phyloP scores from a whole-genome alignment of 768 basidiomycete species.

The Collybia mongolica region DNA sequence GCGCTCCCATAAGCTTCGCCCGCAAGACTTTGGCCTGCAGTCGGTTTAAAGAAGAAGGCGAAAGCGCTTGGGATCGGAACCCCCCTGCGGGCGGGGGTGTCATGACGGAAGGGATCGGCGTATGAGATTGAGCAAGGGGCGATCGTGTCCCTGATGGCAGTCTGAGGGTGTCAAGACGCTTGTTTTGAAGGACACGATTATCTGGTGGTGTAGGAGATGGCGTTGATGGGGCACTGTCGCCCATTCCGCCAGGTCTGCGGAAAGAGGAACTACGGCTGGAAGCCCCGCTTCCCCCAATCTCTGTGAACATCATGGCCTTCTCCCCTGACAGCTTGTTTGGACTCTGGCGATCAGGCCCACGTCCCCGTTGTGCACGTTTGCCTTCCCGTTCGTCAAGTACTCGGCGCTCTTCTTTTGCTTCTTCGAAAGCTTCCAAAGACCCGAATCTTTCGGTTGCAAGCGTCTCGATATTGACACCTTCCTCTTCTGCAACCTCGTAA shows the following conservation, averaged over 20 bases:
- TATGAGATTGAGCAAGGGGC: constrained; percentile 60
- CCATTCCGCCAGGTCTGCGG: constrained; percentile 71
- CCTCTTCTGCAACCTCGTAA: constrained; percentile 89
- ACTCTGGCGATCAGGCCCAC: constrained; percentile 26
- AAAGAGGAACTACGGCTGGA: constrained; percentile 88
- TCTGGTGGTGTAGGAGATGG: constrained; percentile 49
- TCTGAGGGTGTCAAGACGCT: constrained; percentile 60
- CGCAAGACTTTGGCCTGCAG: constrained; percentile 91
- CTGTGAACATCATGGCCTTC: constrained; percentile 68
- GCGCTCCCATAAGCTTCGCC: constrained; percentile 83
- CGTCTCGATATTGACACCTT: constrained; percentile 67
- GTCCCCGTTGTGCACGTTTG: constrained; percentile 38
- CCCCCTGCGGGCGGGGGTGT: constrained; percentile 50
- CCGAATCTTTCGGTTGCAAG: constrained; percentile 90
- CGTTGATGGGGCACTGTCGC: constrained; percentile 55
- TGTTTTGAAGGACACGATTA: constrained; percentile 38
- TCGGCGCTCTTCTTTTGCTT: constrained; percentile 83
- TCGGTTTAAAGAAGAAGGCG: constrained; percentile 83
- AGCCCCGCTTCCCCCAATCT: constrained; percentile 55
- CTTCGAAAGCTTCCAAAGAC: constrained; percentile 80
- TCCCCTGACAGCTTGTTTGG: constrained; percentile 39
- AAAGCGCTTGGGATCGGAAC: constrained; percentile 47
- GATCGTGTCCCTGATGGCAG: constrained; percentile 59
- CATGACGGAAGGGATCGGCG: constrained; percentile 91
- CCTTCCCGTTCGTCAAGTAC: constrained; percentile 82